phyloP scores from a whole-genome alignment of 2,329 filamentous ascomycete genomes.

The Tolypocladium ovalisporum region DNA sequence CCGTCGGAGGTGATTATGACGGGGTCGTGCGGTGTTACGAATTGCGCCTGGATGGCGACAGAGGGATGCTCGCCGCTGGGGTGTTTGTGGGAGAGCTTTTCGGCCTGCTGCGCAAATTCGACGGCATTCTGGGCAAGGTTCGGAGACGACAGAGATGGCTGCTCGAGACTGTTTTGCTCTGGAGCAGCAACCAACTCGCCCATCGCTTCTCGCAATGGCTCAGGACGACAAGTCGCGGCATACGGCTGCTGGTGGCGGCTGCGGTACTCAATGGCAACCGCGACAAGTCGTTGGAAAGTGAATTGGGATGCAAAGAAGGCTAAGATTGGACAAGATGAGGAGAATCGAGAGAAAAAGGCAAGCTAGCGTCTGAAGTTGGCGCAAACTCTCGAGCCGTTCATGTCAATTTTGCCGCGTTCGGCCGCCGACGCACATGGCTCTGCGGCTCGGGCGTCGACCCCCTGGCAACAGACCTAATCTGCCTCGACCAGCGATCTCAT shows the following conservation, averaged over 20 bases:
- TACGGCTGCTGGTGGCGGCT: no score
- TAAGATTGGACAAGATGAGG: background rate
- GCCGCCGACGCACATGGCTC: background rate
- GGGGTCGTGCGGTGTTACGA: conserved; percentile 59
- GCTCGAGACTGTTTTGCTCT: background rate
- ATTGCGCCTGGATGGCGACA: conserved; percentile 52
- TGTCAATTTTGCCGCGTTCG: background rate
- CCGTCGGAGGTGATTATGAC: conserved; percentile 60
- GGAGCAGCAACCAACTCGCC: background rate
- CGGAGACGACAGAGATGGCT: background rate
- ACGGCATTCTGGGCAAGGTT: conserved; percentile 29
- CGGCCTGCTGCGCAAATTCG: conserved; percentile 51
- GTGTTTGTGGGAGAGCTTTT: conserved; percentile 38
- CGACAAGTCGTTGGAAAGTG: background rate
- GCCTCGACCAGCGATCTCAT: background rate
- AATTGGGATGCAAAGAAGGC: no score
- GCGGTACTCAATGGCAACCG: background rate
- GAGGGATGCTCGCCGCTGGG: conserved; percentile 15
- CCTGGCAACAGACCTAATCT: background rate
- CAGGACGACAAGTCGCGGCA: background rate
- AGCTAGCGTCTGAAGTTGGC: background rate
- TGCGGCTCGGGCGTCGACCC: background rate
- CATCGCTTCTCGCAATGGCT: background rate
- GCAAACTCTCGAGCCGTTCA: background rate
- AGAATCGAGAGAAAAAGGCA: background rate